A percentile compares a stretch with the other conserved stretches of the same genome.
phyloP scores from a whole-genome alignment of 768 basidiomycete species.

The Pholiota microspora region DNA sequence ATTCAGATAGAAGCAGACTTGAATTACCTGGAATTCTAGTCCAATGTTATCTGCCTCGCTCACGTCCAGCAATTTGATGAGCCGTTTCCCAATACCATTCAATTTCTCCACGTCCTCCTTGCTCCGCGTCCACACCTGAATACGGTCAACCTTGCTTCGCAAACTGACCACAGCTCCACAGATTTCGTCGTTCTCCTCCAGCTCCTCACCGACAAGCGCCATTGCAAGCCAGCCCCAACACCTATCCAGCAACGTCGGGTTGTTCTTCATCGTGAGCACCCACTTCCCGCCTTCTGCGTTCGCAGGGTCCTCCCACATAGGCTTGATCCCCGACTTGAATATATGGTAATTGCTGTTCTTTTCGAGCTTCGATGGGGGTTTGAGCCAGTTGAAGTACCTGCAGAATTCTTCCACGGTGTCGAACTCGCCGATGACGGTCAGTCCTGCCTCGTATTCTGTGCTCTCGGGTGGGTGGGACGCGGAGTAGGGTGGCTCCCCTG shows the following conservation, averaged over 20 bases:
- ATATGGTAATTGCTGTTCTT: constrained; percentile 93
- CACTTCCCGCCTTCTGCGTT: constrained; percentile 94
- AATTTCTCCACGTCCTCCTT: constrained; percentile 85
- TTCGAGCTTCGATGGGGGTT: constrained; percentile 85
- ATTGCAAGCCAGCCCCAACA: constrained; percentile 91
- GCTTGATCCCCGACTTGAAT: constrained; percentile 92
- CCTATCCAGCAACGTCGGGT: constrained; percentile 73
- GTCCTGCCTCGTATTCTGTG: constrained; percentile 77
- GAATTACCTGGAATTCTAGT: constrained; percentile 88
- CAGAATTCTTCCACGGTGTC: constrained; percentile 89
- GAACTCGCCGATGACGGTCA: constrained; percentile 87
- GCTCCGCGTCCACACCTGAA: constrained; percentile 87
- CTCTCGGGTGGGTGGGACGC: constrained; percentile 55
- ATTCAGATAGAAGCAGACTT: no score
- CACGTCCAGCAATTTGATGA: constrained; percentile 80
- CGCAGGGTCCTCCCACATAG: constrained; percentile 96
- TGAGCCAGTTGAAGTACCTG: constrained; percentile 92
- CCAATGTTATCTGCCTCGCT: constrained; percentile 84
- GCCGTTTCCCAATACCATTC: constrained; percentile 80
- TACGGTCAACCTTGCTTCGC: constrained; percentile 82
- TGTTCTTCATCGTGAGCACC: constrained; percentile 91
- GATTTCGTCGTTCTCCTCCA: constrained; percentile 70
- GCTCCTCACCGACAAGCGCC: constrained; percentile 86
- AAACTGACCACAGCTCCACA: constrained; percentile 87
- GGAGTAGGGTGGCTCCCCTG: constrained; percentile 27